Conservation (phyloP, 768 basidiomycete species). For the Candolleomyces eurysporus region DNA sequence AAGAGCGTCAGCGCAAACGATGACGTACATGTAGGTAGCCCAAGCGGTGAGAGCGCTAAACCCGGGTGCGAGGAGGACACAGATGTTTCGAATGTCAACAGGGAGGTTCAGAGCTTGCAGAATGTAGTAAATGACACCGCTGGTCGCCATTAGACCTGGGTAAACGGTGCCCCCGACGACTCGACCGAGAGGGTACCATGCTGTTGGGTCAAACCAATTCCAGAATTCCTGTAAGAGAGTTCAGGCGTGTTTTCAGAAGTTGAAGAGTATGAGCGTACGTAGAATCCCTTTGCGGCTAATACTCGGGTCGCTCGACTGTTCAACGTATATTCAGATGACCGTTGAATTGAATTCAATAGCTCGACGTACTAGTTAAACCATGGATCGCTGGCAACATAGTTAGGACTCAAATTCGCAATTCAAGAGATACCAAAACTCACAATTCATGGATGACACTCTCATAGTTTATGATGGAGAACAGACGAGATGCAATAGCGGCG, state of each 20-base stretch:
- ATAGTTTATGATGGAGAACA: constrained; percentile 97
- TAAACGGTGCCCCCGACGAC: constrained; percentile 99
- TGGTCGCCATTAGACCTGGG: constrained; percentile 97
- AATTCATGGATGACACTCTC: constrained; percentile 99
- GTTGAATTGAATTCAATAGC: constrained; percentile 7
- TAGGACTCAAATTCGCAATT: constrained; percentile 12
- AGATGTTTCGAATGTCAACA: constrained; percentile 95
- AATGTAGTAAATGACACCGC: constrained; percentile 93
- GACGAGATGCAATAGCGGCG: constrained; percentile 91
- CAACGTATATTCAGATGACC: constrained; percentile 12
- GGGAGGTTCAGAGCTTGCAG: constrained; percentile 89
- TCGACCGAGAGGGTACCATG: constrained; percentile 98
- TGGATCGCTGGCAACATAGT: constrained; percentile 64
- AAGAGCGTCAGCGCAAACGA: not conserved
- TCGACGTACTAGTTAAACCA: constrained; percentile 97
- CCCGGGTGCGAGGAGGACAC: constrained; percentile 94
- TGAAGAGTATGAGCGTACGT: constrained; percentile 52
- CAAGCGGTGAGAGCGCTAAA: constrained; percentile 97
- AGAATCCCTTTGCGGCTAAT: constrained; percentile 90
- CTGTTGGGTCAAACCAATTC: constrained; percentile 99
- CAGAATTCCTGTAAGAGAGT: constrained; percentile 80
- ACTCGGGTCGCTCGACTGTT: constrained; percentile 89
- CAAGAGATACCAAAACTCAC: constrained; percentile 46
- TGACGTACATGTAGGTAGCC: constrained; percentile 87
- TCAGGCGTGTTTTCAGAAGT: not conserved